Conservation (phyloP, 768 basidiomycete species). For the Hypholoma fasciculare region DNA sequence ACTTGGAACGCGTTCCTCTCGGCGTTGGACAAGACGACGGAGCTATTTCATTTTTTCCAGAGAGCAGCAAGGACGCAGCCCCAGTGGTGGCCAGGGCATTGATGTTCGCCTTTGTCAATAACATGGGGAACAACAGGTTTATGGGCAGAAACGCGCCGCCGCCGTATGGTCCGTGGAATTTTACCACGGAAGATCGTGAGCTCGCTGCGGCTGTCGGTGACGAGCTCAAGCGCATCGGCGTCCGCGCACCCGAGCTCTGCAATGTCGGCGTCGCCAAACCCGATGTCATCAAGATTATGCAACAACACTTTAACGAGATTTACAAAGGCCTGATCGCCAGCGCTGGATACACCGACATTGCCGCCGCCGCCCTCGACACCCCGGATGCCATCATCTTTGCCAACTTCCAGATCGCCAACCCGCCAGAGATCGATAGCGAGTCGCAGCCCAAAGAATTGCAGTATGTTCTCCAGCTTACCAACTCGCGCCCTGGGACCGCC, state of each 20-base stretch:
- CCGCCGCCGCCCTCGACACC: not conserved
- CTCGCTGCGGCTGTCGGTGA: constrained; percentile 24
- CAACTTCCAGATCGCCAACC: not conserved
- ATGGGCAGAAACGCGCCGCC: not conserved
- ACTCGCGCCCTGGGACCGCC: not conserved
- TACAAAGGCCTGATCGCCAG: not conserved
- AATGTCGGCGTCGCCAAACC: constrained; percentile 17
- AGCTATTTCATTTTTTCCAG: constrained; percentile 30
- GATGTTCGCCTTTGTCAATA: constrained; percentile 25
- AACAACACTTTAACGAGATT: not conserved
- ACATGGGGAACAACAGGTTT: constrained; percentile 16
- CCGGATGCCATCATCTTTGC: not conserved
- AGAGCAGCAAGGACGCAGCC: constrained; percentile 28
- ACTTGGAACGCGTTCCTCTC: constrained; percentile 24
- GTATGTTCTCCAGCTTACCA: not conserved
- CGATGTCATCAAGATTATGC: not conserved
- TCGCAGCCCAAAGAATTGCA: not conserved
- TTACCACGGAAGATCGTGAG: constrained; percentile 23
- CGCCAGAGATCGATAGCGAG: not conserved
- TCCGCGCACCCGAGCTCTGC: constrained; percentile 22
- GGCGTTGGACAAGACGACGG: constrained; percentile 3
- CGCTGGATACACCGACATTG: not conserved
- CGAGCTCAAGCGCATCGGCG: constrained; percentile 28
- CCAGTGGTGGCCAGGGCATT: constrained; percentile 27
- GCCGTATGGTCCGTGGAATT: constrained; percentile 22